Evolutionary conservation across 495 filamentous ascomycete species (phyloP).

Genomic region (Aspergillus sparsus): DNA sequence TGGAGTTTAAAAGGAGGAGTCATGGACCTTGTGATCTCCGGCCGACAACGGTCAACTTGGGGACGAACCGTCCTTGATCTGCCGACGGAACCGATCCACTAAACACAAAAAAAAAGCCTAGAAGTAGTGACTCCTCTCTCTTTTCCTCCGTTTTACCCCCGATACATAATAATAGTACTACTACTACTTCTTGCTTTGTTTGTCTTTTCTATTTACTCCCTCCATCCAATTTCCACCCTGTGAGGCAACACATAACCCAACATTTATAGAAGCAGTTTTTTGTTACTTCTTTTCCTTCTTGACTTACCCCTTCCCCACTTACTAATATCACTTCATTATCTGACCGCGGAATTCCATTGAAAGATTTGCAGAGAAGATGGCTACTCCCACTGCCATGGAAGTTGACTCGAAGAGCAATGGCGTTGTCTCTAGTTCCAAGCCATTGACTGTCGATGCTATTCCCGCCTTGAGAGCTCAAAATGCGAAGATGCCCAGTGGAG

Average conservation of each 20-base stretch:
- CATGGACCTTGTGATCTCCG: not conserved
- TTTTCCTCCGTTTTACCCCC: not conserved
- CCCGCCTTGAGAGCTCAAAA: constrained; percentile 65
- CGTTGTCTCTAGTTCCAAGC: constrained; percentile 38
- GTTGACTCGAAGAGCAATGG: constrained; percentile 39
- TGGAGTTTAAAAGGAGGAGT: not conserved
- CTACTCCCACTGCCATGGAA: constrained; percentile 45
- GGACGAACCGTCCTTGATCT: constrained; percentile 1
- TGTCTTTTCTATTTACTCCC: no score
- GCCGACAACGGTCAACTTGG: not conserved
- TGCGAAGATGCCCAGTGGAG: constrained; percentile 66
- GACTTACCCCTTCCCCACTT: no score
- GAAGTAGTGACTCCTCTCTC: not conserved
- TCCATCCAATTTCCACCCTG: no score
- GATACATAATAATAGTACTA: not conserved
- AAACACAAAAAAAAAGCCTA: constrained; percentile 20
- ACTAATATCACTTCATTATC: no score
- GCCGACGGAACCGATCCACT: constrained; percentile 28
- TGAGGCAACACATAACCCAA: no score
- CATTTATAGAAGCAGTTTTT: no score
- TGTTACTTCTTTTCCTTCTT: no score
- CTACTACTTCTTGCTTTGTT: no score
- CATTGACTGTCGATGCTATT: constrained; percentile 72
- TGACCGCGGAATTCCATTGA: not conserved
- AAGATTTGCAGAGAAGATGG: constrained; percentile 31